These are phyloP conservation scores for Nyctanthes arbortristis DNA, from an alignment of 257 asterid species.

Conservation along the genomic window DNA sequence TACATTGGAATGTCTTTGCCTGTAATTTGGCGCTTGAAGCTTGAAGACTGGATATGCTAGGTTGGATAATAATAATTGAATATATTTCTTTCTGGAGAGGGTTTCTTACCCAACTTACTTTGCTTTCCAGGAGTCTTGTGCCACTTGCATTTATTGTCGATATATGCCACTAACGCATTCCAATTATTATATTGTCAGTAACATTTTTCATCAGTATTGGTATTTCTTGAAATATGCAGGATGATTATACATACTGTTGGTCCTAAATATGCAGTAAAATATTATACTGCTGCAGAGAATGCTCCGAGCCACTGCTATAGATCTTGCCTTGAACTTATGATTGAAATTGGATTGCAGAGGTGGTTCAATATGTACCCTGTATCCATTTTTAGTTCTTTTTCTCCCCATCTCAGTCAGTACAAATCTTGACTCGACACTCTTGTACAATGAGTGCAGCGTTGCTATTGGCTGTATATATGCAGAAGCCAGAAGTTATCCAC, in stretches of 20 bases:
- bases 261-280: no score
- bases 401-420: slow-evolving; percentile 19
- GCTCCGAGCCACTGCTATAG: no score
- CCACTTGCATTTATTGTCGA: slow-evolving; percentile 12
- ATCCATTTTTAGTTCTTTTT: slow-evolving; percentile 20
- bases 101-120: slow-evolving; percentile 7
- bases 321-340: slow-evolving; percentile 48
- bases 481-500: no score
- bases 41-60: not conserved
- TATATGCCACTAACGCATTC: no score
- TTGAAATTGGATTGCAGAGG: slow-evolving; percentile 68
- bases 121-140: slow-evolving; percentile 11
- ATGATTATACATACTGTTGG: no score
- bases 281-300: no score
- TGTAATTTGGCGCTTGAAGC: not conserved
- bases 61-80: not conserved
- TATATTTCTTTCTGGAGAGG: slow-evolving; percentile 10
- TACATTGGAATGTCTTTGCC: not conserved
- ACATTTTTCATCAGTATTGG: no score
- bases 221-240: no score
- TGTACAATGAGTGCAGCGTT: no score
- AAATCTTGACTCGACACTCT: no score
- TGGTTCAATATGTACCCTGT: slow-evolving; percentile 29
- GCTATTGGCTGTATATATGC: no score
- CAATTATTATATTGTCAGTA: no score